Evolutionary conservation across 331 rosid species (phyloP).

Genomic region (Malus hybrid): DNA sequence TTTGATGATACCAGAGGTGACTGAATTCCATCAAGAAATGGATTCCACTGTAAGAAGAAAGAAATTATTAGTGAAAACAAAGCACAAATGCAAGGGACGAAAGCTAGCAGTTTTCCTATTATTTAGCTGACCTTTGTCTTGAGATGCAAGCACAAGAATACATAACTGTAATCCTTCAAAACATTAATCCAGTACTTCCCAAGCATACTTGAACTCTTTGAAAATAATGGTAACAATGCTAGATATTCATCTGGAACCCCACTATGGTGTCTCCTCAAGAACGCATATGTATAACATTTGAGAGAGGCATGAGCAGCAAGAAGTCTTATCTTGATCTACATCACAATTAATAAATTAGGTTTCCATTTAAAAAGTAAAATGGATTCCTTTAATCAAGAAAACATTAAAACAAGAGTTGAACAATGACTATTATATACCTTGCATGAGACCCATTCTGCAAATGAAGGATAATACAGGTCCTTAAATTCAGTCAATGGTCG

Average conservation of each 20-base stretch:
- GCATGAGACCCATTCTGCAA: constrained; percentile 99
- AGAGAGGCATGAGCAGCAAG: constrained; percentile 98
- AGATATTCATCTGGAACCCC: constrained; percentile 71
- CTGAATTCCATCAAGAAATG: constrained; percentile 88
- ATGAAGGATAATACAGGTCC: constrained; percentile 94
- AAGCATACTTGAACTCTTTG: constrained; percentile 69
- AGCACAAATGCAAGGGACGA: neutral
- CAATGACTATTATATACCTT: constrained; percentile 40
- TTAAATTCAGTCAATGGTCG: constrained; percentile 81
- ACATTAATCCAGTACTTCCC: constrained; percentile 89
- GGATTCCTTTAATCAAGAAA: neutral
- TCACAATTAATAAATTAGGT: constrained; percentile 10
- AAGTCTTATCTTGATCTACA: constrained; percentile 89
- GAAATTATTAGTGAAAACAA: neutral
- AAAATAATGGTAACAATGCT: constrained; percentile 74
- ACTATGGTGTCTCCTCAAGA: constrained; percentile 69
- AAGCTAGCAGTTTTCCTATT: constrained; percentile 8
- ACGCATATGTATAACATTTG: constrained; percentile 87
- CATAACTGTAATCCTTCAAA: constrained; percentile 69
- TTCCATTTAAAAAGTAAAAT: neutral
- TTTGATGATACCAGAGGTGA: constrained; percentile 72
- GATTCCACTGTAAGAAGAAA: constrained; percentile 62
- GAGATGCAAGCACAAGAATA: constrained; percentile 58
- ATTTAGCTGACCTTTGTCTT: constrained; percentile 58
- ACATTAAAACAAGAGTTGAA: neutral